Conservation (phyloP, 306 rosid genomes). For the Vigna hirtella region DNA sequence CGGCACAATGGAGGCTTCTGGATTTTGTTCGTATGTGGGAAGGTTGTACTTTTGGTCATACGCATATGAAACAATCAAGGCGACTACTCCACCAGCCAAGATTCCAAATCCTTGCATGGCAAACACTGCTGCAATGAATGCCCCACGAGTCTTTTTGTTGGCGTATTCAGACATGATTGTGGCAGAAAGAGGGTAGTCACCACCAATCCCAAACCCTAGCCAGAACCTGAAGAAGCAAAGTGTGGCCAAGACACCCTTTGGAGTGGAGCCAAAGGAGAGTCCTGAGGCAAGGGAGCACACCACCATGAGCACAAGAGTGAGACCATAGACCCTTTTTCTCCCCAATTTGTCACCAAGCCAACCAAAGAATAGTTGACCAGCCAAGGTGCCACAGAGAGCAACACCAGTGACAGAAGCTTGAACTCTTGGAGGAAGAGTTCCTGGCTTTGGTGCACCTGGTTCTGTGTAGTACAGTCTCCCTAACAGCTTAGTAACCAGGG, state of each 20-base stretch:
- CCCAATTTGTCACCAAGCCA: conserved; percentile 93
- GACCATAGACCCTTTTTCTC: conserved; percentile 71
- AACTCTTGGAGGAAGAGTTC: conserved; percentile 65
- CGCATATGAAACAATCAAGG: conserved; percentile 55
- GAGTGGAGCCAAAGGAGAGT: conserved; percentile 54
- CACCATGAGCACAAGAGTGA: conserved; percentile 76
- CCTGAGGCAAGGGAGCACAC: conserved; percentile 68
- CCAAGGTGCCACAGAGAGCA: conserved; percentile 66
- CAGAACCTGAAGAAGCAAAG: conserved; percentile 83
- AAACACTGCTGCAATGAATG: conserved; percentile 80
- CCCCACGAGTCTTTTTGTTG: conserved; percentile 83
- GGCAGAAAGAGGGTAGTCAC: conserved; percentile 88
- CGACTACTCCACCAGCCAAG: conserved; percentile 68
- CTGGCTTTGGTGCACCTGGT: conserved; percentile 46
- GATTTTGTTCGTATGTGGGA: conserved; percentile 39
- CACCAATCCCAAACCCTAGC: conserved; percentile 93
- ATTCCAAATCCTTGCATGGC: conserved; percentile 94
- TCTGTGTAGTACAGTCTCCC: conserved; percentile 65
- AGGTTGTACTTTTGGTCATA: conserved; percentile 56
- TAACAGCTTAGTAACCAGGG: conserved; percentile 46
- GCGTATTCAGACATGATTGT: conserved; percentile 94
- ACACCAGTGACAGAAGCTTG: conserved; percentile 75
- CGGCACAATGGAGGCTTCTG: conserved; percentile 40
- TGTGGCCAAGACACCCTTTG: conserved; percentile 57
- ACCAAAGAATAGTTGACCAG: conserved; percentile 85